phyloP scores from a whole-genome alignment of 1,284 basidiomycete genomes.

The Ceratobasidium sp. region DNA sequence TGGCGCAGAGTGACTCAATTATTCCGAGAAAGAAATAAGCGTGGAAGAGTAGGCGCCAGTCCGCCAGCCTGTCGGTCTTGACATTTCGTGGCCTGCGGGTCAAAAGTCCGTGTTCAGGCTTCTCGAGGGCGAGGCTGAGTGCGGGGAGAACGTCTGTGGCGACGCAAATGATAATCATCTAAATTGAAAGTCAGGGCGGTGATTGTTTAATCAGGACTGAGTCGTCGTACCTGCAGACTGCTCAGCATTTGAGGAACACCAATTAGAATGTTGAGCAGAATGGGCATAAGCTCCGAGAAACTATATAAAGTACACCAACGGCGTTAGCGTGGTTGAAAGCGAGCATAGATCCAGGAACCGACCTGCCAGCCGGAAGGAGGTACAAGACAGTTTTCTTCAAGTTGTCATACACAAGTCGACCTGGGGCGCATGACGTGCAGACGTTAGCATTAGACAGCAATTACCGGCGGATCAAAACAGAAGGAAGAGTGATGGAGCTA shows the following conservation, averaged over 20 bases:
- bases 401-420: slow-evolving; percentile 78
- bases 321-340: neutral
- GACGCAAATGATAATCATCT: slow-evolving; percentile 72
- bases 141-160: slow-evolving; percentile 70
- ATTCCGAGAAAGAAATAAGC: slow-evolving; percentile 76
- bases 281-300: slow-evolving; percentile 78
- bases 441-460: neutral
- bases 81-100: slow-evolving; percentile 74
- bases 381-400: slow-evolving; percentile 65
- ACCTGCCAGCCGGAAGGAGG: slow-evolving; percentile 57
- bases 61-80: slow-evolving; percentile 63
- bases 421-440: slow-evolving; percentile 52
- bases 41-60: slow-evolving; percentile 69
- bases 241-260: slow-evolving; percentile 68
- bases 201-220: slow-evolving; percentile 48
- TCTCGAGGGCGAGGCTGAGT: slow-evolving; percentile 69
- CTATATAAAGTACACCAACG: slow-evolving; percentile 52
- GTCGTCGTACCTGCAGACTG: slow-evolving; percentile 62
- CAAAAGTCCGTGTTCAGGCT: slow-evolving; percentile 69
- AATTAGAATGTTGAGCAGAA: slow-evolving; percentile 67
- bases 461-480: slow-evolving; percentile 49
- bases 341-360: neutral
- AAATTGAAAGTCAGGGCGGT: slow-evolving; percentile 55
- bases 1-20: slow-evolving; percentile 66
- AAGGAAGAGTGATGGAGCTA: slow-evolving; percentile 44